Evolutionary conservation across 2,329 filamentous ascomycete species (phyloP).

Genomic region (Ilyonectria sp.): DNA sequence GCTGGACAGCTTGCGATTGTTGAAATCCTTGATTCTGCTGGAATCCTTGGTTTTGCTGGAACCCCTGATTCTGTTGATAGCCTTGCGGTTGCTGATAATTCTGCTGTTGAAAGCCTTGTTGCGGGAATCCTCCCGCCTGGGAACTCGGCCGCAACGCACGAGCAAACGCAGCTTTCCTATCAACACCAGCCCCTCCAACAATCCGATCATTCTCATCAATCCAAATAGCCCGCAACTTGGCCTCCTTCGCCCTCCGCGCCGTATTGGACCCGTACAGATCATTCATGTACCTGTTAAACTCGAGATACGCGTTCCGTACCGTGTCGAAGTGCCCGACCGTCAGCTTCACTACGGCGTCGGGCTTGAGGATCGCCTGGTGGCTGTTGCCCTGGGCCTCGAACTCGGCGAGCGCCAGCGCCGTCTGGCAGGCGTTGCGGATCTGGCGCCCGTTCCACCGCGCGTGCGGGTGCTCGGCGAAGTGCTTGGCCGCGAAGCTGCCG

Average conservation of each 20-base stretch:
- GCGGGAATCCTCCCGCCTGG: neutral
- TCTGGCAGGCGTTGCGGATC: slow-evolving; percentile 37
- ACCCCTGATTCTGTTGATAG: neutral
- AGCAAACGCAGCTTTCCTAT: neutral
- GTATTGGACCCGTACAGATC: slow-evolving; percentile 3
- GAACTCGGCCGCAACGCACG: neutral
- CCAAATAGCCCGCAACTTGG: slow-evolving; percentile 4
- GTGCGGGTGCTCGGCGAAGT: neutral
- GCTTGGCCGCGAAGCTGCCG: neutral
- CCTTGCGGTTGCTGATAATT: neutral
- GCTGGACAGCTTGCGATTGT: neutral
- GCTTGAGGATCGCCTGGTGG: slow-evolving; percentile 13
- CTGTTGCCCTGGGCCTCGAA: slow-evolving; percentile 20
- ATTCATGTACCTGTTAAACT: slow-evolving; percentile 38
- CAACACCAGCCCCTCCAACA: neutral
- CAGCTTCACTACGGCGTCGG: slow-evolving; percentile 34
- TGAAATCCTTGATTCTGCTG: neutral
- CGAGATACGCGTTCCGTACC: slow-evolving; percentile 39
- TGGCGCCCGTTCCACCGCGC: slow-evolving; percentile 53
- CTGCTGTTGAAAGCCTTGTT: neutral
- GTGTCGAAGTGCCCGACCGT: slow-evolving; percentile 35
- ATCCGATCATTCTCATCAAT: slow-evolving; percentile 5
- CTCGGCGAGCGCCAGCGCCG: slow-evolving; percentile 25
- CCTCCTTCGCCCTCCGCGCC: slow-evolving; percentile 11
- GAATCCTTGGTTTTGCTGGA: neutral